Evolutionary conservation across 2,329 filamentous ascomycete species (phyloP), one percentile per base, ranked within the genome.

Genomic region (Trichoderma asperellum): DNA sequence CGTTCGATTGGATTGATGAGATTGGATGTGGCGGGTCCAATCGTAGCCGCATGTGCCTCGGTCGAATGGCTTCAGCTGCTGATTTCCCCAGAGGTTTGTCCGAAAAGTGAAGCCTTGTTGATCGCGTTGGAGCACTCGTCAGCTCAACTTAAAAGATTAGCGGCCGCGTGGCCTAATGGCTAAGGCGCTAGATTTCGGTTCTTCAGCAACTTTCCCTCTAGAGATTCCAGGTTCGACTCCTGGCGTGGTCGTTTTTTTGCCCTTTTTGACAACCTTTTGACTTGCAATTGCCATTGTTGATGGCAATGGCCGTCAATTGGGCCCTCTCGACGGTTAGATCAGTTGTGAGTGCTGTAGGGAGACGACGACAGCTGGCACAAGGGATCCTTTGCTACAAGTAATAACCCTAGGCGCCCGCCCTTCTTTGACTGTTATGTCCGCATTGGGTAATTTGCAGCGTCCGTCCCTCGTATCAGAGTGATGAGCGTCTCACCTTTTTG

Each of bases 191-290:
- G 76, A 78, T 78, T 78, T 78, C 77, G 77, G 77, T 75, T 62
- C 11, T 29, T 29, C 27, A 35, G 29, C 29, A 56, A 58, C 43
- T 71, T 61, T 37, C 68, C 68, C 76, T 77, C 76, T 77, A 77
- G 74, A 78, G 76, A 77, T 77, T 78, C 76, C 76, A 78, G 76
- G 76, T 78, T 78, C 76, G 76, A 78, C 73, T 77, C 76, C 76
- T 78, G 76, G 75, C 75, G 76, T 76, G 76, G 75, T 78, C 76
- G 77, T 43, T 34, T 63, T 68, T 60, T 61, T 55, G 37, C 14
- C 43, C 47, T 59, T 60, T 68, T 21, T 27, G 27, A 4, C 35
- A 11, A 2, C 47, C 21, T 60, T 37, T 68, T 35, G 24, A 16
- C 53, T 24, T 11, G 35, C n/a, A 34, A 34, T n/a, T 40, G 18